phyloP scores from a whole-genome alignment of 2,329 filamentous ascomycete species.

The Cucurbitaria berberidis region DNA sequence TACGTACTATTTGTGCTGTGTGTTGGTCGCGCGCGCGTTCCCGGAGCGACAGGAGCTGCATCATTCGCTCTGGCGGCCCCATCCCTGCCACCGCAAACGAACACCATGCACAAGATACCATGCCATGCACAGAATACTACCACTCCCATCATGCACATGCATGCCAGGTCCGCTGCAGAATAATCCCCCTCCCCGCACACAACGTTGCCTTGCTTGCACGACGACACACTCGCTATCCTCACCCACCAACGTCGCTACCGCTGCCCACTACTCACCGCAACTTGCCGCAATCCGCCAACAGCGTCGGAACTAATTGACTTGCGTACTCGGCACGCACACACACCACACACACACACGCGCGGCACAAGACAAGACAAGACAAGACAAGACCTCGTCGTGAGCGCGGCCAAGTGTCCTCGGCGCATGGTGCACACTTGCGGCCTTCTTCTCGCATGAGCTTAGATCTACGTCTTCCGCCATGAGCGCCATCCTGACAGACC shows the following conservation, averaged over 20 bases:
- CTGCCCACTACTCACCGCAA: slow-evolving; percentile 26
- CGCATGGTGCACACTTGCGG: slow-evolving; percentile 41
- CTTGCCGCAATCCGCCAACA: slow-evolving; percentile 10
- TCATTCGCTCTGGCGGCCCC: slow-evolving; percentile 8
- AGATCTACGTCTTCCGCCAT: slow-evolving; percentile 59
- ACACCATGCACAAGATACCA: not conserved
- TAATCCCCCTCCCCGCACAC: not conserved
- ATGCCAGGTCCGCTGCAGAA: not conserved
- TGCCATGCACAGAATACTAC: too few relatives aligned
- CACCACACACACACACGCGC: too few relatives aligned
- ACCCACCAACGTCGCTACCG: not conserved
- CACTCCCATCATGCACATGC: not conserved
- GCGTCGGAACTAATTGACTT: too few relatives aligned
- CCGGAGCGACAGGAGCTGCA: slow-evolving; percentile 9
- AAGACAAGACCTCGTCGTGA: too few relatives aligned
- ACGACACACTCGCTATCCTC: slow-evolving; percentile 8
- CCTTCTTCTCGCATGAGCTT: slow-evolving; percentile 26
- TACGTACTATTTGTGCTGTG: slow-evolving; percentile 10
- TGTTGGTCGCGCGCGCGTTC: slow-evolving; percentile 7
- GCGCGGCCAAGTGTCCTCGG: too few relatives aligned
- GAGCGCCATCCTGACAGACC: slow-evolving; percentile 76
- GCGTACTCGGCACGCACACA: too few relatives aligned
- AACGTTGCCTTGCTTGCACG: not conserved
- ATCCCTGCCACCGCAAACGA: slow-evolving; percentile 10
- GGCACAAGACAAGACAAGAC: too few relatives aligned